Evolutionary conservation across 441 rosid species (phyloP), one percentile per base, ranked within the genome.

Genomic region (Jatropha podagrica): DNA sequence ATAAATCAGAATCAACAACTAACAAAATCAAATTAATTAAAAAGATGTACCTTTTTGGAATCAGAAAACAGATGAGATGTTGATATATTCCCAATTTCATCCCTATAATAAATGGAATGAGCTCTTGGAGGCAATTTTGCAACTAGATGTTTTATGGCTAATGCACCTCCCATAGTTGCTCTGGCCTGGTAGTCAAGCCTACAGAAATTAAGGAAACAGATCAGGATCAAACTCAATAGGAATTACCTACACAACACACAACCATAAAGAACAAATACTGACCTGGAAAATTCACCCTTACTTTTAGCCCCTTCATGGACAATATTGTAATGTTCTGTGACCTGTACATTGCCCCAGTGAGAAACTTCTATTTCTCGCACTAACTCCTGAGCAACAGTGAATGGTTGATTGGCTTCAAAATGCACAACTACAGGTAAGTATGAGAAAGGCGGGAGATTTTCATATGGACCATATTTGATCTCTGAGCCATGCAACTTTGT

Each of bases 81-180:
- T 52, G 99, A 96, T 87, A 96, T 92, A 83, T 96, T 96, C 76
- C 99, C 99, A 83, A 92, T 92, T 77, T 90, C 97, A 85, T 96
- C 98, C 75, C 97, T 86, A 78, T 92, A 96, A 74, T 92, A 94
- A 75, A 94, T 86, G 58, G 99, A 96, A 83, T 91, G 98, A 38
- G 97, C 90, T 77, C 96, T 89, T 7, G 97, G 95, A 61, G 99
- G 99, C 89, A 96, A 86, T 76, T 83, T 85, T 15, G 96, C 98
- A 77, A 87, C 79, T 71, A 96, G 90, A 83, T 86, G 83, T 81
- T 76, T 86, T 73, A 94, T 82, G 75, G 98, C 95, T 72, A 97
- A 85, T 80, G 86, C 92, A 56, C 94, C 98, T 67, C 81, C 75
- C 66, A 89, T 69, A 61, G 83, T 77, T 60, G 97, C 92, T 76